Conservation (phyloP, 2,329 filamentous ascomycete species). For the Aspergillus oerlinghausenensis region DNA sequence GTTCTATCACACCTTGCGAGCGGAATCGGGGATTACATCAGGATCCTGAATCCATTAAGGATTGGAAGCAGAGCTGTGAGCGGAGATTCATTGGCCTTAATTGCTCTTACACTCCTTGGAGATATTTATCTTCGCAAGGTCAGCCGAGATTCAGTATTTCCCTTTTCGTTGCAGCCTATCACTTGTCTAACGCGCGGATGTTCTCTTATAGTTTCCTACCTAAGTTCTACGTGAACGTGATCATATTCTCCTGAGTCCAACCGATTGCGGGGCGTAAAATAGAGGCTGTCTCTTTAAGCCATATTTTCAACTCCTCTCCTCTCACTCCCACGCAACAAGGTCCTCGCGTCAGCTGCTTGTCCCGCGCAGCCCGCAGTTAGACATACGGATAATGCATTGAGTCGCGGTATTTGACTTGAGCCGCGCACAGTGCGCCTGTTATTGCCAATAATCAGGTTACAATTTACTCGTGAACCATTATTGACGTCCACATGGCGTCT, state of each 20-base stretch:
- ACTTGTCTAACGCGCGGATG: background rate
- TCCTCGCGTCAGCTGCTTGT: background rate
- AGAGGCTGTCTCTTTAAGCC: background rate
- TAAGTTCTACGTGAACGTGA: background rate
- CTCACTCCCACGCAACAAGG: background rate
- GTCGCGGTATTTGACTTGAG: background rate
- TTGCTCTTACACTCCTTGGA: background rate
- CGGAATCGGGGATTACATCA: background rate
- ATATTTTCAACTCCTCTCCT: background rate
- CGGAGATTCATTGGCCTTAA: background rate
- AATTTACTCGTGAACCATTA: background rate
- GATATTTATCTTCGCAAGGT: background rate
- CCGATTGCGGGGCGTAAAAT: background rate
- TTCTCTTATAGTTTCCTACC: background rate
- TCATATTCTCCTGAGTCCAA: no score
- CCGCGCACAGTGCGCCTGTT: background rate
- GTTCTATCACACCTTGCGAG: background rate
- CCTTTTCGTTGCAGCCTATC: background rate
- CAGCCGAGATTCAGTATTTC: background rate
- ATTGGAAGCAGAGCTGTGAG: background rate
- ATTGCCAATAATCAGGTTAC: background rate
- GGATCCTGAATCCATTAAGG: background rate
- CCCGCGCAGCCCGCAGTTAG: background rate
- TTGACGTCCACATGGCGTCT: constrained; percentile 25
- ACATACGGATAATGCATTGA: background rate